A percentile compares a stretch with the other conserved stretches of the same genome.
phyloP scores from a whole-genome alignment of 352 stramenopile genomes.

The Phytophthora litchii region DNA sequence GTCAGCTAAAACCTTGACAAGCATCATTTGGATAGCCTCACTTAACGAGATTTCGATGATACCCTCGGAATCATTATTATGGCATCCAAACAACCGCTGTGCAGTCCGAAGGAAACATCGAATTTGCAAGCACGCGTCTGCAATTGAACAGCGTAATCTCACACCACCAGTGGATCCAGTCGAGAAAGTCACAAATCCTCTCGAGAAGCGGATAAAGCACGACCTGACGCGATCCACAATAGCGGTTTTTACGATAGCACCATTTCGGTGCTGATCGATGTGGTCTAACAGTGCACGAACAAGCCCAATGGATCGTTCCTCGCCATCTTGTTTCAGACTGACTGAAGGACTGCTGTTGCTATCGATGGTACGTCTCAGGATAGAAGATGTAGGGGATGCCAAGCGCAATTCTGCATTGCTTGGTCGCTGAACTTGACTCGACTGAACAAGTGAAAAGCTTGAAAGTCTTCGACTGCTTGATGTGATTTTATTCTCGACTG shows the following conservation, averaged over 20 bases:
- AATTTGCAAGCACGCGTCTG: conserved; percentile 14
- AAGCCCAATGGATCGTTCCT: conserved; percentile 12
- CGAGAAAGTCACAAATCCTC: conserved; percentile 15
- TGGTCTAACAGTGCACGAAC: conserved; percentile 22
- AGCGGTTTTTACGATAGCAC: conserved; percentile 3
- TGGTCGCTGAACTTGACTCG: conserved; percentile 19
- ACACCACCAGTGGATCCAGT: conserved; percentile 3
- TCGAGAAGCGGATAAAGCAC: conserved; percentile 22
- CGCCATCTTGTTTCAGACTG: background rate
- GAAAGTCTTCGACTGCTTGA: conserved; percentile 18
- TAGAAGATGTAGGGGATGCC: conserved; percentile 27
- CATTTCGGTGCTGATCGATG: conserved; percentile 8
- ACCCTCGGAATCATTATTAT: background rate
- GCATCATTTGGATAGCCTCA: conserved; percentile 13
- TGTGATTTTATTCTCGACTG: conserved; percentile 17
- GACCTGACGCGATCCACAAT: conserved; percentile 17
- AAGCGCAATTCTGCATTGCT: conserved; percentile 30
- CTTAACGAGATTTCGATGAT: conserved; percentile 6
- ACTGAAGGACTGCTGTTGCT: background rate
- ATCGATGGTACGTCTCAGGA: conserved; percentile 11
- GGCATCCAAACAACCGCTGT: conserved; percentile 21
- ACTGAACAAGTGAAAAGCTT: conserved; percentile 28
- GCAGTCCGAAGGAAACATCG: conserved; percentile 24
- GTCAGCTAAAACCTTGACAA: conserved; percentile 12
- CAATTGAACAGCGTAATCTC: conserved; percentile 19